These are phyloP conservation scores for Mentha longifolia DNA, from an alignment of 257 asterid species.

Conservation along the genomic window DNA sequence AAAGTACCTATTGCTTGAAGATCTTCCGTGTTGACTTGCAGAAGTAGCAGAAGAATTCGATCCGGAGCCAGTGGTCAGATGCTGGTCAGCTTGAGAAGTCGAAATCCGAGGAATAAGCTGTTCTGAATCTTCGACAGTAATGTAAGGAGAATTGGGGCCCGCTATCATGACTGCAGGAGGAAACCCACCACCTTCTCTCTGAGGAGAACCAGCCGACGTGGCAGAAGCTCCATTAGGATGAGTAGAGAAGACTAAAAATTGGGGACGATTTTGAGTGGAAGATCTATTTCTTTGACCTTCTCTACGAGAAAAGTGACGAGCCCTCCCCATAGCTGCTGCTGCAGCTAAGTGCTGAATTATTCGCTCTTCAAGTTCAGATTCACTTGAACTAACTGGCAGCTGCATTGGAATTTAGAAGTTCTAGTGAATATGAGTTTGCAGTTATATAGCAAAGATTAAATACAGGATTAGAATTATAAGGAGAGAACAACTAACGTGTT, in stretches of 20 bases:
- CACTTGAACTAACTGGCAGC: slow-evolving; percentile 76
- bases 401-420: slow-evolving; percentile 38
- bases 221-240: slow-evolving; percentile 56
- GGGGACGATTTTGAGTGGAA: slow-evolving; percentile 73
- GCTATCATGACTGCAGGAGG: slow-evolving; percentile 49
- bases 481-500: slow-evolving; percentile 68
- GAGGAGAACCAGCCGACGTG: slow-evolving; percentile 43
- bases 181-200: slow-evolving; percentile 48
- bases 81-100: slow-evolving; percentile 52
- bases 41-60: slow-evolving; percentile 50
- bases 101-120: slow-evolving; percentile 45
- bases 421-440: not conserved
- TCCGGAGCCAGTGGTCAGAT: slow-evolving; percentile 47
- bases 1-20: slow-evolving; percentile 51
- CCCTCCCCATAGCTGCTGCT: slow-evolving; percentile 93
- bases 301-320: slow-evolving; percentile 76
- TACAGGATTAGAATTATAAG: not conserved
- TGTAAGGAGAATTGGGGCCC: slow-evolving; percentile 50
- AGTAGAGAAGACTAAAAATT: slow-evolving; percentile 70
- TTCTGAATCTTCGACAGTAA: slow-evolving; percentile 53
- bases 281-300: slow-evolving; percentile 74
- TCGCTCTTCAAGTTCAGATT: slow-evolving; percentile 82
- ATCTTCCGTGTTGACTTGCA: slow-evolving; percentile 50
- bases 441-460: not conserved
- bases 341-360: slow-evolving; percentile 91